Evolutionary conservation across 345 rosid species (phyloP), one percentile per base, ranked within the genome.

Genomic region (Jatropha curcas): DNA sequence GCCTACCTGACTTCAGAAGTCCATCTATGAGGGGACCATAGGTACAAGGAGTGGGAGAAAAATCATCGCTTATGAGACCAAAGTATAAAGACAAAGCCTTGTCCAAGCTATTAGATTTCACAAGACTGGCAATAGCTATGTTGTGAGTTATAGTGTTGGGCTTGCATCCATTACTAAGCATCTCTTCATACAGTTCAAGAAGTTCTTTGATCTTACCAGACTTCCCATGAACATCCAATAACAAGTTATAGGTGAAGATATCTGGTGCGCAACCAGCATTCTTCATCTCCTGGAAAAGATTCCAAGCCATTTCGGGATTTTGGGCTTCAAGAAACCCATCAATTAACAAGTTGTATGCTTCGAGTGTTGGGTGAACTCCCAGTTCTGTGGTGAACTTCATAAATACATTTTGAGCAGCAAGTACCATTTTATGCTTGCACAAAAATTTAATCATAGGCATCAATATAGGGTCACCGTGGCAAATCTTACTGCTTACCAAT

Each of bases 11-110:
- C 84, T 90, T 94, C 25, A 80, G 57, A 51, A 94, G 92, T 37
- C 97, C 97, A 58, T 92, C 95, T 43, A 94, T 67, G 65, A 94
- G 87, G 4, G 95, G 97, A 33, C 95, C 97, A 55, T 87, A 92
- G n/a, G 98, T 92, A 76, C 92, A 89, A 34, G 85, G 88, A 57
- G 91, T 88, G 16, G 97, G 97, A 77, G 80, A 81, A 84, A 92
- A 88, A 64, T 86, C 91, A 70, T 79, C 79, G 67, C 98, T 89
- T 67, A 86, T 30, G 48, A 92, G 95, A 78, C 90, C 86, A 77
- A 84, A 92, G 81, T 79, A 92, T 59, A 89, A 71, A 76, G 89
- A 87, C 78, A 92, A 75, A 67, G 95, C 97, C 72, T 79, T 82
- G 28, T 92, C 92, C 45, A 94, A 75, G 69, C 66, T 65, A 63